Evolutionary conservation across 1,284 basidiomycete species (phyloP), one percentile per base, ranked within the genome.

Genomic region (Somion occarium): DNA sequence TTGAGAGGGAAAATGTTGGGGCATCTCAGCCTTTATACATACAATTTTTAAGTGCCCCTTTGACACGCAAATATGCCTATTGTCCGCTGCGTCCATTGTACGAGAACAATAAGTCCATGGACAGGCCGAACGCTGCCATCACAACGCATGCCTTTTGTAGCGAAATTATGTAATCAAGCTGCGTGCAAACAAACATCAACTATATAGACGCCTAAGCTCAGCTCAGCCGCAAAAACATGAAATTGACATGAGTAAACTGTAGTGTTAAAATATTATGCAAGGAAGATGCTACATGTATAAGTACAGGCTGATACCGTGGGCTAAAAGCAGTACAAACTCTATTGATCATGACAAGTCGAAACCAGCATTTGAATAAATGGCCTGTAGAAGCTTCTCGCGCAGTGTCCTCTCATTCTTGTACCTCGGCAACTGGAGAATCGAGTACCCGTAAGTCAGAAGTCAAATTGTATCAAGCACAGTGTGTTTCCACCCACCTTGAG

Each of bases 291-390:
- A n/a, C n/a, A n/a, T n/a, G n/a, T n/a, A n/a, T n/a, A n/a, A n/a
- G n/a, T n/a, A n/a, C n/a, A n/a, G n/a, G n/a, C n/a, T n/a, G n/a
- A n/a, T n/a, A n/a, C n/a, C n/a, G n/a, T n/a, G n/a, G n/a, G n/a
- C n/a, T n/a, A n/a, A n/a, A n/a, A n/a, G n/a, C n/a, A n/a, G n/a
- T n/a, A n/a, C n/a, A n/a, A n/a, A n/a, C n/a, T n/a, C n/a, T n/a
- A n/a, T n/a, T 41, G 9, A 41, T 65, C 67, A 93, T 4, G 90
- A 94, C 52, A 95, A 73, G 69, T 97, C 91, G 58, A 97, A 97
- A 0, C 93, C 93, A 4, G 91, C 91, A 26, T 85, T 85, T 0
- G 89, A 81, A 44, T 78, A 86, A 61, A 96, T 91, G 2, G 93
- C 89, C 62, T 93, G 87, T 11, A 94, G 61, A n/a, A 96, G 72